Evolutionary conservation across 768 basidiomycete species (phyloP).

Genomic region (Cantharellus anzutake): DNA sequence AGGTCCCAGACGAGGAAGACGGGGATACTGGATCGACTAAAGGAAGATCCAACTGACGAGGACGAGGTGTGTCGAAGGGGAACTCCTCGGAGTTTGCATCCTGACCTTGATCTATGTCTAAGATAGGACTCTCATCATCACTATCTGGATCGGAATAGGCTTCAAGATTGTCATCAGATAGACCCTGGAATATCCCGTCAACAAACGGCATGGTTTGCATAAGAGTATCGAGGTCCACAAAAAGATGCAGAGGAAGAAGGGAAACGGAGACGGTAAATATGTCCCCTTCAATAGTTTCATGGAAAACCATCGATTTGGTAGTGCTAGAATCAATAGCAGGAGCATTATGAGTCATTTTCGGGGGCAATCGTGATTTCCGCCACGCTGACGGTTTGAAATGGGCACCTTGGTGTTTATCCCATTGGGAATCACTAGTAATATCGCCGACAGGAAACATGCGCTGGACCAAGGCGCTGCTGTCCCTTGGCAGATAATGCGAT

Average conservation of each 20-base stretch:
- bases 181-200: constrained; percentile 21
- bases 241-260: constrained; percentile 45
- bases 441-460: neutral
- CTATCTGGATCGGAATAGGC: neutral
- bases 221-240: constrained; percentile 39
- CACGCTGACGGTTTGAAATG: neutral
- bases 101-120: too few species aligned
- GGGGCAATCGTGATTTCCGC: neutral
- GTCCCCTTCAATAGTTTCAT: too few species aligned
- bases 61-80: neutral
- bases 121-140: neutral
- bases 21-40: too few species aligned
- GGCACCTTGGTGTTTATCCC: neutral
- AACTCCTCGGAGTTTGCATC: neutral
- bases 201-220: constrained; percentile 26
- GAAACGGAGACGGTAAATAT: constrained; percentile 3
- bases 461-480: too few species aligned
- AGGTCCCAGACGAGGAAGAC: too few species aligned
- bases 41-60: neutral
- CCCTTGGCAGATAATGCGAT: too few species aligned
- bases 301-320: too few species aligned
- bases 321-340: too few species aligned
- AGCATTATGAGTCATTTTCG: too few species aligned
- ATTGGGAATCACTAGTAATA: neutral
- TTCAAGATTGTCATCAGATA: neutral